Percentiles rank a stretch among this genome's conserved stretches.
Conservation (phyloP, 2,329 filamentous ascomycete species). For the Claviceps arundinis region DNA sequence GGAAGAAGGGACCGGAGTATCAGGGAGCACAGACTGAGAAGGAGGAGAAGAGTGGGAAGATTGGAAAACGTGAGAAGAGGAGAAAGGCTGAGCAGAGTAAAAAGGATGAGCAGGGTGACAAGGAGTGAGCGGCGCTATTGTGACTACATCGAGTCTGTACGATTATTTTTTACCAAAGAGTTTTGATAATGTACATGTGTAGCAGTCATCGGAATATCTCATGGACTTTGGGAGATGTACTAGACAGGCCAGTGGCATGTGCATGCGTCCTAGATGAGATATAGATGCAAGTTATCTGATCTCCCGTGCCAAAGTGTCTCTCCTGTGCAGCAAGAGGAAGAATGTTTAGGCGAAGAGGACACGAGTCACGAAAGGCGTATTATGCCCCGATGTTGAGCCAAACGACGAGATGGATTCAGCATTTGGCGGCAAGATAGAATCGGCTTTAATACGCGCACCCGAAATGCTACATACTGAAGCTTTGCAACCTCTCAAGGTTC, state of each 20-base stretch:
- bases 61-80: too few relatives aligned
- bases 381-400: not conserved
- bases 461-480: too few relatives aligned
- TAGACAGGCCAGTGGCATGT: not conserved
- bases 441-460: too few relatives aligned
- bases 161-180: constrained; percentile 13
- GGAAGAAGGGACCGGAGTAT: not conserved
- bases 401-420: not conserved
- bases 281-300: not conserved
- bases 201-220: not conserved
- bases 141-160: constrained; percentile 13
- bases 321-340: not conserved
- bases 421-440: not conserved
- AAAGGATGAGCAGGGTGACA: constrained; percentile 9
- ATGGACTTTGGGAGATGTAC: not conserved
- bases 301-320: too few relatives aligned
- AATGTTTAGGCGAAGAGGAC: not conserved
- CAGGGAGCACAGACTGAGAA: too few relatives aligned
- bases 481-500: too few relatives aligned
- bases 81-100: too few relatives aligned
- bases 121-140: constrained; percentile 3
- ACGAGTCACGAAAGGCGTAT: not conserved
- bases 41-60: too few relatives aligned
- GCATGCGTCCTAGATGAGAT: not conserved
- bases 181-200: not conserved